Percentiles rank a stretch among this genome's conserved stretches.
phyloP scores from a whole-genome alignment of 495 filamentous ascomycete genomes.

The Apiosordaria backusii region DNA sequence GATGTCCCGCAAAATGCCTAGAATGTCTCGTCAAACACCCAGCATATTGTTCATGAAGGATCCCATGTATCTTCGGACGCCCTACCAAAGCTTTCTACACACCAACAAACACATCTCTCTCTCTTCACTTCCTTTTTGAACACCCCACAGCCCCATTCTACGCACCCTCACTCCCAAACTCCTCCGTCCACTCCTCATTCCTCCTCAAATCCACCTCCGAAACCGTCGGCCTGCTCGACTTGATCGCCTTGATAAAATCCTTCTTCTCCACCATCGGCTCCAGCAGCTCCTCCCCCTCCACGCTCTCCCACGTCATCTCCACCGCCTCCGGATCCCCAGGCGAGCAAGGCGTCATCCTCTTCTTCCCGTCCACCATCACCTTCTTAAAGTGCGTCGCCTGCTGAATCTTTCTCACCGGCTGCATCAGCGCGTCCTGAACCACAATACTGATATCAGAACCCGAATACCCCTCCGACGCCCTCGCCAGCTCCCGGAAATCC shows the following conservation, averaged over 20 bases:
- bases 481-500: constrained; percentile 75
- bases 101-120: no score
- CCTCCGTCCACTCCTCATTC: constrained; percentile 91
- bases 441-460: constrained; percentile 95
- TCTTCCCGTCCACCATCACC: constrained; percentile 68
- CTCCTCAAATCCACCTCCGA: constrained; percentile 74
- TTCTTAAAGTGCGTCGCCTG: constrained; percentile 98
- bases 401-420: constrained; percentile 95
- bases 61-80: no score
- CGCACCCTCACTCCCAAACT: constrained; percentile 92
- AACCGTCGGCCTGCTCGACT: constrained; percentile 81
- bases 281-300: constrained; percentile 75
- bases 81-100: no score
- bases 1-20: no score
- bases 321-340: constrained; percentile 79
- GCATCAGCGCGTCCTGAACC: constrained; percentile 97
- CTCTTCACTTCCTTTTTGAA: no score
- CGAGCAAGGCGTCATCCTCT: constrained; percentile 87
- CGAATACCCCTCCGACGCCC: constrained; percentile 87
- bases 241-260: constrained; percentile 93
- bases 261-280: constrained; percentile 84
- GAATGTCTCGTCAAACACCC: no score
- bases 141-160: constrained; percentile 9
- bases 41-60: no score
- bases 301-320: constrained; percentile 90